Conservation (phyloP, 306 rosid species). For the Inga laurina region DNA sequence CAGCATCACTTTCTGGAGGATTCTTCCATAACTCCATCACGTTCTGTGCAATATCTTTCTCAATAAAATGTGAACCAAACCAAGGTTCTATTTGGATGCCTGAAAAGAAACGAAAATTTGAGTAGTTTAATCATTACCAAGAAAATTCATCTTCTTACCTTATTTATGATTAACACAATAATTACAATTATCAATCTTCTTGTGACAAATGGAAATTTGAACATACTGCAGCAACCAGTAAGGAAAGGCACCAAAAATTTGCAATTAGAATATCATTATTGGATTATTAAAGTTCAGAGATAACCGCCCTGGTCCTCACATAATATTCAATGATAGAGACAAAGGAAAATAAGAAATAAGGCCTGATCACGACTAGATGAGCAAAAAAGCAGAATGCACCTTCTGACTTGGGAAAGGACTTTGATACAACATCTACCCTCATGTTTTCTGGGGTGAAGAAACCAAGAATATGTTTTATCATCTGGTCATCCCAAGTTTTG, state of each 20-base stretch:
- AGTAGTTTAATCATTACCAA: slow-evolving; percentile 25
- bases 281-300: background rate
- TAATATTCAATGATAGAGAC: slow-evolving; percentile 9
- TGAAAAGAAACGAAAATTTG: slow-evolving; percentile 42
- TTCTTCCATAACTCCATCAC: slow-evolving; percentile 80
- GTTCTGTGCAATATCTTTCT: slow-evolving; percentile 70
- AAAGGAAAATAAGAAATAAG: background rate
- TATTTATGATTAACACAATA: slow-evolving; percentile 11
- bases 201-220: slow-evolving; percentile 17
- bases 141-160: slow-evolving; percentile 27
- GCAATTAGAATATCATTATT: slow-evolving; percentile 11
- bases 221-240: slow-evolving; percentile 12
- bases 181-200: slow-evolving; percentile 20
- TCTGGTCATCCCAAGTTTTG: slow-evolving; percentile 79
- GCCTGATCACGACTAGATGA: slow-evolving; percentile 20
- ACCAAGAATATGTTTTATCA: slow-evolving; percentile 66
- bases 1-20: slow-evolving; percentile 72
- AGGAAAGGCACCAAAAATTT: background rate
- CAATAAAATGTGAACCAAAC: slow-evolving; percentile 82
- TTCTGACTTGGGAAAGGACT: slow-evolving; percentile 55
- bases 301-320: slow-evolving; percentile 10
- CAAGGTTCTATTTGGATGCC: slow-evolving; percentile 79
- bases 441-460: slow-evolving; percentile 90
- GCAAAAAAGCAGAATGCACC: slow-evolving; percentile 44
- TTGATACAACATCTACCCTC: slow-evolving; percentile 87